Conservation (phyloP, 2,329 filamentous ascomycete genomes). For the Hymenoscyphus linearis region DNA sequence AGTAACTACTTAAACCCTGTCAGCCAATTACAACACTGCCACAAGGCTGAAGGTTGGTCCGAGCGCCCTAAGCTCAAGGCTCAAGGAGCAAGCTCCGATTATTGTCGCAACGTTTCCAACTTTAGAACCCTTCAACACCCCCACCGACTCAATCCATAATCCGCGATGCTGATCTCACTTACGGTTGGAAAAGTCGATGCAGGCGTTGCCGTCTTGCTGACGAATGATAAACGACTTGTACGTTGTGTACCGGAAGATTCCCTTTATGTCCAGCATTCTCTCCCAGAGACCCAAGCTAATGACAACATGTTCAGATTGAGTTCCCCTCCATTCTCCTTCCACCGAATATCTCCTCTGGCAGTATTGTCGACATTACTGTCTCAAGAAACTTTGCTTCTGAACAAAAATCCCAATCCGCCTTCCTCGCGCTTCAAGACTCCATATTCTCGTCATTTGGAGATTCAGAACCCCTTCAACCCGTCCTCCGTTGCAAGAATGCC, state of each 20-base stretch:
- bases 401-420: constrained; percentile 65
- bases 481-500: constrained; percentile 89
- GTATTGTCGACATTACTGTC: constrained; percentile 97
- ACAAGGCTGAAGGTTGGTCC: background rate
- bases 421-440: constrained; percentile 79
- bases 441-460: constrained; percentile 86
- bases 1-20: background rate
- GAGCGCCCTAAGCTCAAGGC: background rate
- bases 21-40: constrained; percentile 12
- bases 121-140: constrained; percentile 6
- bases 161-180: constrained; percentile 86
- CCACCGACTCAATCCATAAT: constrained; percentile 12
- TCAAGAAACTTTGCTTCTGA: constrained; percentile 80
- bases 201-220: constrained; percentile 93
- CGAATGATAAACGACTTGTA: constrained; percentile 94
- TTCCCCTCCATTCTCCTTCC: constrained; percentile 97
- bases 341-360: constrained; percentile 89
- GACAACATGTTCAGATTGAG: constrained; percentile 65
- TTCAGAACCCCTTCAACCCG: constrained; percentile 66
- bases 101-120: constrained; percentile 24
- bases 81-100: background rate
- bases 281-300: constrained; percentile 23
- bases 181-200: constrained; percentile 99
- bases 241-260: constrained; percentile 30
- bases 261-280: background rate